phyloP scores from a whole-genome alignment of 2,329 filamentous ascomycete genomes.

The Cladosporium sp. region DNA sequence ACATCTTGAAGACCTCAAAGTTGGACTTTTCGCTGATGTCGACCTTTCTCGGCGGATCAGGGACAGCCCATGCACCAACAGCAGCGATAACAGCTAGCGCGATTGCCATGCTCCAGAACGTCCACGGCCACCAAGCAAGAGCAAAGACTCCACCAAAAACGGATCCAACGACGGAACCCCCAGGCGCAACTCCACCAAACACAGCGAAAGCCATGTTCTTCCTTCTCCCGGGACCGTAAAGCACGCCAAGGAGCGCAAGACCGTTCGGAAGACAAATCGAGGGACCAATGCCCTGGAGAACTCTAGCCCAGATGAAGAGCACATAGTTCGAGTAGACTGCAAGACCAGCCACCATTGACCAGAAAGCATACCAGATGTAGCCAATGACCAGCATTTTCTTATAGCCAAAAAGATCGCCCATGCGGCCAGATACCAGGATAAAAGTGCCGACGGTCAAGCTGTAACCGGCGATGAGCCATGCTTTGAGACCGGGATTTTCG shows the following conservation, averaged over 20 bases:
- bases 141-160: conserved; percentile 40
- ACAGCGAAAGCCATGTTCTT: conserved; percentile 44
- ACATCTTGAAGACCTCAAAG: conserved; percentile 29
- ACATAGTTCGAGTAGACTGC: conserved; percentile 38
- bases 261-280: conserved; percentile 43
- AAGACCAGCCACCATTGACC: conserved; percentile 45
- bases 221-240: conserved; percentile 39
- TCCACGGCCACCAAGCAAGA: conserved; percentile 41
- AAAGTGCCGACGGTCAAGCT: conserved; percentile 49
- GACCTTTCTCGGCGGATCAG: conserved; percentile 19
- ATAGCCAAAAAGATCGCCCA: conserved; percentile 49
- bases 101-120: conserved; percentile 34
- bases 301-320: conserved; percentile 43
- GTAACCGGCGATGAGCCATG: conserved; percentile 50
- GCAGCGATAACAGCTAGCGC: conserved; percentile 30
- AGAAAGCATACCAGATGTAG: conserved; percentile 45
- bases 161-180: conserved; percentile 40
- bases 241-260: conserved; percentile 40
- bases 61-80: conserved; percentile 25
- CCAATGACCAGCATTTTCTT: conserved; percentile 46
- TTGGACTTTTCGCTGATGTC: conserved; percentile 9
- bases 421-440: conserved; percentile 47
- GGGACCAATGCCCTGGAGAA: conserved; percentile 45
- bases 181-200: conserved; percentile 42
- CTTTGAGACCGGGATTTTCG: conserved; percentile 44